phyloP scores from a whole-genome alignment of 495 filamentous ascomycete genomes.

The Parathielavia appendiculata region DNA sequence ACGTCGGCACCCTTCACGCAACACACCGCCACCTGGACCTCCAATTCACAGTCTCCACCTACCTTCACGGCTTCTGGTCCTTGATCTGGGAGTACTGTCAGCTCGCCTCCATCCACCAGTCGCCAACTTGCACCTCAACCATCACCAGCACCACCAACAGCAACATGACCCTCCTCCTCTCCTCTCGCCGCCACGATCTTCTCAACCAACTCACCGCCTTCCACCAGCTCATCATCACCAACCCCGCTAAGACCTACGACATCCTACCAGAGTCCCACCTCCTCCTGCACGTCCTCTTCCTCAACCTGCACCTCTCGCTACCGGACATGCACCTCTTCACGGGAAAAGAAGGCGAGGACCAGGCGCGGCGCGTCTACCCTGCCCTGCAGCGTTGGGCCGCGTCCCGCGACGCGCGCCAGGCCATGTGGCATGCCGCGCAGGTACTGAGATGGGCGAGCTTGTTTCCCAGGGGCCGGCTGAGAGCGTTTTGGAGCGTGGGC shows the following conservation, averaged over 20 bases:
- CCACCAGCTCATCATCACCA: constrained; percentile 23
- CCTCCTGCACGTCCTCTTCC: constrained; percentile 48
- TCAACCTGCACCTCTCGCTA: constrained; percentile 56
- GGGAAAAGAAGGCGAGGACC: constrained; percentile 58
- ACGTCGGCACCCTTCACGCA: constrained; percentile 42
- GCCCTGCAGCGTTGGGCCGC: constrained; percentile 51
- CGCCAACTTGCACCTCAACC: neutral
- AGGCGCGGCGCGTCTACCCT: constrained; percentile 50
- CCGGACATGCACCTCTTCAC: constrained; percentile 63
- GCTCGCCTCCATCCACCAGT: constrained; percentile 45
- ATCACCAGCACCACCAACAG: neutral
- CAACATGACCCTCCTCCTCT: constrained; percentile 40
- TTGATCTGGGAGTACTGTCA: constrained; percentile 58
- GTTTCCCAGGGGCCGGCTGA: constrained; percentile 44
- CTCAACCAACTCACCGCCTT: constrained; percentile 31
- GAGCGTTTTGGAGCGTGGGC: constrained; percentile 55
- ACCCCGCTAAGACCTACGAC: constrained; percentile 24
- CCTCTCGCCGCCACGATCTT: constrained; percentile 50
- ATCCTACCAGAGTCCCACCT: constrained; percentile 36
- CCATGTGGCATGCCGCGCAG: constrained; percentile 61
- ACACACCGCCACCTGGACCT: constrained; percentile 46
- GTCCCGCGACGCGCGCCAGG: constrained; percentile 47
- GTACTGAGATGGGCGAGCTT: constrained; percentile 49
- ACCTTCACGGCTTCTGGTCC: constrained; percentile 54
- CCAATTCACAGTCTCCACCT: constrained; percentile 46